Base-by-base conservation (phyloP, 2,329 filamentous ascomycete genomes). In the Lecanoromycetidae sp. region DNA sequence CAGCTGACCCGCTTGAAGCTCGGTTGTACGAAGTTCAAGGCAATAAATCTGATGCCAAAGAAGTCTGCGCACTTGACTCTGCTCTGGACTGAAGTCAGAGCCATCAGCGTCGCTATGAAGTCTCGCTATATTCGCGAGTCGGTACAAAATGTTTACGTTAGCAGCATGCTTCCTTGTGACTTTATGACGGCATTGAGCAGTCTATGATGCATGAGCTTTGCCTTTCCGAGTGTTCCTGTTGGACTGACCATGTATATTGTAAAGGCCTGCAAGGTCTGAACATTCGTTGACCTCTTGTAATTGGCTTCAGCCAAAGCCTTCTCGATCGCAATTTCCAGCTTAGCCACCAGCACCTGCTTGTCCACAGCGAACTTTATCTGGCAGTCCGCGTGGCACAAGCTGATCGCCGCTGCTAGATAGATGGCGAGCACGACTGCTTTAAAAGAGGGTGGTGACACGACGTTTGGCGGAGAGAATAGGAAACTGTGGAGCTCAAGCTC, bases 201-300 rank as follows among this genome's bases (percentile, higher is more conserved):
- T 42, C 48, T 50, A 8, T 3, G 4, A 2, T 12, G 17, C 2
- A 20, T 46, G 20, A 44, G 26, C 33, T 10, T 6, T 22, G n/a
- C 4, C 13, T 10, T 10, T 10, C 8, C 5, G 26, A 26, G 5
- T 3, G 22, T 5, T 20, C 5, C 3, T n/a, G n/a, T n/a, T 12
- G 20, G 13, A 19, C 17, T 32, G 29, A 50, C 48, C 22, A 50
- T 15, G 15, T 46, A 50, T 3, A 50, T 34, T n/a, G 48, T 46
- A 22, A 50, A 50, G 13, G 48, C 48, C 40, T 50, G 48, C 20
- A 50, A 22, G 1, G 48, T 50, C 33, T 50, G 43, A 8, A 50
- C 9, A 1, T 47, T 29, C 12, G 39, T 6, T 5, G 44, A 46
- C 5, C 29, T 44, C 44, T 38, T 37, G 43, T 42, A 34, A 19